A percentile compares a stretch with the other conserved stretches of the same genome.
These are phyloP conservation scores for Fusarium sulawesiense DNA, from an alignment of 2,329 filamentous ascomycete genomes.

Conservation along the genomic window DNA sequence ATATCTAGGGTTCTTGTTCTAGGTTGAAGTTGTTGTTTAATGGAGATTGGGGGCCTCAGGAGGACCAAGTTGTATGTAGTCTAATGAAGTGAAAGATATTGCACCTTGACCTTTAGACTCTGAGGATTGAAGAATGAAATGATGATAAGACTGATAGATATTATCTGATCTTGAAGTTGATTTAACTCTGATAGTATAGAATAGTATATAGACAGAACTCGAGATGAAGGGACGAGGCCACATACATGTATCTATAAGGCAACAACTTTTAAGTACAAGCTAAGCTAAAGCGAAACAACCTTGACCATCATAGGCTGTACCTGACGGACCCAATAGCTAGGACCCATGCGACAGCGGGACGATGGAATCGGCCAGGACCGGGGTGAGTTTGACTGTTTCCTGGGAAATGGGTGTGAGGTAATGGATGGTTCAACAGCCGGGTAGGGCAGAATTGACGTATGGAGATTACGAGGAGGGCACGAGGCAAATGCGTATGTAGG, in stretches of 20 bases:
- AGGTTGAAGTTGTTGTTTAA: not conserved
- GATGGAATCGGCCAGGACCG: conserved; percentile 39
- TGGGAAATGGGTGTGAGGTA: conserved; percentile 17
- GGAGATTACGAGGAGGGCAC: conserved; percentile 41
- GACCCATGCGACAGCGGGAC: conserved; percentile 42
- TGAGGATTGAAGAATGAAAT: conserved; percentile 1
- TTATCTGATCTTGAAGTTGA: conserved; percentile 1
- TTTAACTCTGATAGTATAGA: conserved; percentile 21
- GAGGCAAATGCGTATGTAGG: conserved; percentile 24
- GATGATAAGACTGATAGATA: conserved; percentile 15
- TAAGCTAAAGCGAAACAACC: conserved; percentile 11
- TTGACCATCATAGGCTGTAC: conserved; percentile 28
- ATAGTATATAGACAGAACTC: conserved; percentile 15
- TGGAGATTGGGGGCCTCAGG: conserved; percentile 1
- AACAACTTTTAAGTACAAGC: conserved; percentile 25
- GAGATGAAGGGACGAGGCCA: conserved; percentile 35
- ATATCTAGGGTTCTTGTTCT: conserved; percentile 11
- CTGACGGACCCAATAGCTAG: conserved; percentile 30
- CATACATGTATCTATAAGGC: conserved; percentile 36
- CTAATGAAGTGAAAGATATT: not conserved
- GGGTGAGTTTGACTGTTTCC: conserved; percentile 25
- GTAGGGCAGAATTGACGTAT: conserved; percentile 45
- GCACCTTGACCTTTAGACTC: not conserved
- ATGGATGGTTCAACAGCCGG: conserved; percentile 28
- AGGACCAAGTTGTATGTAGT: not conserved